Conservation (phyloP, 352 stramenopile genomes). For the Pythium rishiriense region DNA sequence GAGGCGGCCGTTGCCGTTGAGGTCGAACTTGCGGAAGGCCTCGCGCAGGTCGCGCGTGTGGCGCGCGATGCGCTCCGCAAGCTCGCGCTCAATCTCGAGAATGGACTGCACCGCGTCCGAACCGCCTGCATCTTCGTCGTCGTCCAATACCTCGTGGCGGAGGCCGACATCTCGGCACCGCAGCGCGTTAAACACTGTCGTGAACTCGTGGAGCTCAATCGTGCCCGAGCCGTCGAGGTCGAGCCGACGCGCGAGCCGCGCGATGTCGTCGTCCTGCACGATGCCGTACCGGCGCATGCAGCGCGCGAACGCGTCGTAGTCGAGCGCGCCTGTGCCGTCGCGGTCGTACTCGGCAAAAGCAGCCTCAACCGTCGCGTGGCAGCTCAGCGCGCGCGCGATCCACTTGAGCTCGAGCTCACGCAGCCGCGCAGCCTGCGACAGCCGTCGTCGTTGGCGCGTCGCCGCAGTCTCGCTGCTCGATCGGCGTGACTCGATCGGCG, state of each 20-base stretch:
- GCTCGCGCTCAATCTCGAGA: slow-evolving; percentile 63
- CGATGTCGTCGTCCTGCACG: slow-evolving; percentile 51
- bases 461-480: not conserved
- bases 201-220: slow-evolving; percentile 61
- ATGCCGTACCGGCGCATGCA: slow-evolving; percentile 81
- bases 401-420: slow-evolving; percentile 61
- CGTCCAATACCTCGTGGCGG: slow-evolving; percentile 4
- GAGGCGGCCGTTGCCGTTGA: slow-evolving; percentile 61
- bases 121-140: slow-evolving; percentile 42
- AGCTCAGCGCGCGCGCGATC: slow-evolving; percentile 59
- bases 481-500: not conserved
- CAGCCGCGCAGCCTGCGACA: slow-evolving; percentile 29
- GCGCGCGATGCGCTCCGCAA: slow-evolving; percentile 52
- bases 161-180: slow-evolving; percentile 14
- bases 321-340: slow-evolving; percentile 47
- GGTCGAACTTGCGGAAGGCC: slow-evolving; percentile 68
- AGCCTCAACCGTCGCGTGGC: slow-evolving; percentile 54
- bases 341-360: slow-evolving; percentile 69
- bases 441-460: not conserved
- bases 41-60: slow-evolving; percentile 55
- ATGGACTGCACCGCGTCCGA: slow-evolving; percentile 47
- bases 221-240: slow-evolving; percentile 52
- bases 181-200: slow-evolving; percentile 52
- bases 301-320: slow-evolving; percentile 59
- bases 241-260: slow-evolving; percentile 42